Evolutionary conservation across 2,329 filamentous ascomycete genomes (phyloP), one percentile per base, ranked within the genome.

Genomic region (Hymenoscyphus infarciens): DNA sequence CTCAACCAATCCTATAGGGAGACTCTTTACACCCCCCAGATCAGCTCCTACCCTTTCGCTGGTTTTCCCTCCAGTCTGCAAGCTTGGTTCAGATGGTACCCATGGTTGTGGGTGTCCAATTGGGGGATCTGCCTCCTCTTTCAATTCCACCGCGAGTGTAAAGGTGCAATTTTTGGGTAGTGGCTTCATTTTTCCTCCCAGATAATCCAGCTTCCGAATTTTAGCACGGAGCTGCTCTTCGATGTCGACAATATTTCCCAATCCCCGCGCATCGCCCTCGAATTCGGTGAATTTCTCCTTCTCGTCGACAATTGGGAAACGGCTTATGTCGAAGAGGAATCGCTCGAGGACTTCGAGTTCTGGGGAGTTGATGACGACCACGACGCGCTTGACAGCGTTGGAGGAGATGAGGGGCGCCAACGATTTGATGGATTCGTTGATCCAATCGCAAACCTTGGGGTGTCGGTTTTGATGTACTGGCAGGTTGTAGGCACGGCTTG

Each of bases 91-190:
- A 0, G 82, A 82, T 0, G 85, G 83, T 29, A 87, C 81, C 84
- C 84, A 87, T 38, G 81, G 77, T 71, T 87, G 84, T 0, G 84
- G 83, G 69, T 87, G 81, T 80, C 80, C 81, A 65, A 87, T 84
- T 0, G 85, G 86, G 10, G 83, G 68, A 11, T 81, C 75, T 0
- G 79, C 80, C 49, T 86, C 80, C 25, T 88, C 83, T 45, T 83
- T 84, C 66, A 93, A 74, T 75, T 94, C 90, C 49, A 94, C 82
- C 0, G 87, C 88, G n/a, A 94, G 75, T 0, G 89, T 91, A 74
- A 90, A 94, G 0, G 88, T 89, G 74, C 89, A 92, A 1, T 83
- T 82, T 1, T 80, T 75, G 0, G 89, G 88, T 25, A 92, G 73
- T 0, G 80, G 75, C 0, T 75, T 77, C 65, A 91, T 79, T 61